Evolutionary conservation across 2,329 filamentous ascomycete genomes (phyloP).

Genomic region (Thelonectria rubi): DNA sequence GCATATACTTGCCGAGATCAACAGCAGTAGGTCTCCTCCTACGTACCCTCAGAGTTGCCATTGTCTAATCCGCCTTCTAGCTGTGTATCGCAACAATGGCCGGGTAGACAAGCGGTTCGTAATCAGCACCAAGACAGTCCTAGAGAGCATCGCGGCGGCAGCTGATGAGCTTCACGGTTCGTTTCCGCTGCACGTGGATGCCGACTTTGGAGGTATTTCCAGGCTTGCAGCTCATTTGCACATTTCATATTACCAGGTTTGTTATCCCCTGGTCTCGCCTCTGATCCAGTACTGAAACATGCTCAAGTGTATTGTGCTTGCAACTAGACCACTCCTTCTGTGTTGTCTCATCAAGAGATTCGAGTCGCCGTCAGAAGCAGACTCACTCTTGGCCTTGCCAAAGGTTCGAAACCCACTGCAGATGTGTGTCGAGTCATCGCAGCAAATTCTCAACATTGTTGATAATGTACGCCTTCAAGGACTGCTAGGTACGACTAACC

Average conservation of each 20-base stretch:
- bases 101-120: slow-evolving; percentile 38
- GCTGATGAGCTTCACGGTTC: slow-evolving; percentile 38
- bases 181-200: slow-evolving; percentile 37
- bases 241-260: slow-evolving; percentile 41
- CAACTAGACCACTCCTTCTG: slow-evolving; percentile 40
- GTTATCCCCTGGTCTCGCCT: background rate
- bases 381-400: slow-evolving; percentile 46
- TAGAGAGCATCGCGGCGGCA: slow-evolving; percentile 36
- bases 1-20: slow-evolving; percentile 37
- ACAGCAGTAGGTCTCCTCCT: slow-evolving; percentile 33
- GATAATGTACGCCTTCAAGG: background rate
- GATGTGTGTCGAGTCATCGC: background rate
- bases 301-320: slow-evolving; percentile 39
- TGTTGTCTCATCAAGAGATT: slow-evolving; percentile 38
- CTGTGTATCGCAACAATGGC: slow-evolving; percentile 1
- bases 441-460: background rate
- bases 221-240: slow-evolving; percentile 34
- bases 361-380: slow-evolving; percentile 25
- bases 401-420: slow-evolving; percentile 5
- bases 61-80: background rate
- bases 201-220: slow-evolving; percentile 40
- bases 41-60: background rate
- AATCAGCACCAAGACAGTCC: slow-evolving; percentile 35
- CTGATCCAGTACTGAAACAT: background rate
- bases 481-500: background rate